Evolutionary conservation across 768 basidiomycete genomes (phyloP).

Genomic region (Hypholoma fasciculare): DNA sequence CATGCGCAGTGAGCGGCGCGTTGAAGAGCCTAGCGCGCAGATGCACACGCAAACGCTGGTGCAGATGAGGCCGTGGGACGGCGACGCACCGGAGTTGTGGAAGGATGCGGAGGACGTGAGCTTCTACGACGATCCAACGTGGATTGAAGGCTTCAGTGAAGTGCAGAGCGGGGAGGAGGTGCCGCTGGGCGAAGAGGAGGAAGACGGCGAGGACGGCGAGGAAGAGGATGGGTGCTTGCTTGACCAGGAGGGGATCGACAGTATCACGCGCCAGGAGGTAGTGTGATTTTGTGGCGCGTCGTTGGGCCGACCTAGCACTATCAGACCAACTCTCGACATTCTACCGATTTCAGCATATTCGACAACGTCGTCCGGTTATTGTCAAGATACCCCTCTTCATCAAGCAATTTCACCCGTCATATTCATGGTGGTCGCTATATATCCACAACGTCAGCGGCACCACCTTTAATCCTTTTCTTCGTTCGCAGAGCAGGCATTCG

Average conservation of each 20-base stretch:
- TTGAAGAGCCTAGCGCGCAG: neutral
- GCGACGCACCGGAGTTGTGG: neutral
- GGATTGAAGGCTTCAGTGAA: constrained; percentile 2
- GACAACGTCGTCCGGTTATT: too few species aligned
- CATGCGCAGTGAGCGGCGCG: neutral
- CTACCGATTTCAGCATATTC: too few species aligned
- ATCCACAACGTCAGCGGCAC: too few species aligned
- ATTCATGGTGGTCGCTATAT: too few species aligned
- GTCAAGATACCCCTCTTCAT: too few species aligned
- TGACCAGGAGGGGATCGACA: constrained; percentile 28
- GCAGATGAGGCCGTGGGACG: neutral
- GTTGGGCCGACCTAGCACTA: too few species aligned
- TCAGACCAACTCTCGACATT: too few species aligned
- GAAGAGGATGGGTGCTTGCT: constrained; percentile 26
- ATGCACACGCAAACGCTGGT: neutral
- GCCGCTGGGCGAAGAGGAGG: constrained; percentile 12
- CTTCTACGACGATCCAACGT: constrained; percentile 8
- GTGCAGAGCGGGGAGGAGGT: constrained; percentile 1
- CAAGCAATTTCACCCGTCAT: too few species aligned
- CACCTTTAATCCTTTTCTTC: too few species aligned
- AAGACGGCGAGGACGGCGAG: constrained; percentile 16
- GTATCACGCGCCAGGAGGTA: constrained; percentile 29
- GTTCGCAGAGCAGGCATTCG: too few species aligned
- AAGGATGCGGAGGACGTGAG: neutral
- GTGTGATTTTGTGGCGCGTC: constrained; percentile 12